Evolutionary conservation across 2,329 filamentous ascomycete species (phyloP).

Genomic region (Chaetomium olivaceum): DNA sequence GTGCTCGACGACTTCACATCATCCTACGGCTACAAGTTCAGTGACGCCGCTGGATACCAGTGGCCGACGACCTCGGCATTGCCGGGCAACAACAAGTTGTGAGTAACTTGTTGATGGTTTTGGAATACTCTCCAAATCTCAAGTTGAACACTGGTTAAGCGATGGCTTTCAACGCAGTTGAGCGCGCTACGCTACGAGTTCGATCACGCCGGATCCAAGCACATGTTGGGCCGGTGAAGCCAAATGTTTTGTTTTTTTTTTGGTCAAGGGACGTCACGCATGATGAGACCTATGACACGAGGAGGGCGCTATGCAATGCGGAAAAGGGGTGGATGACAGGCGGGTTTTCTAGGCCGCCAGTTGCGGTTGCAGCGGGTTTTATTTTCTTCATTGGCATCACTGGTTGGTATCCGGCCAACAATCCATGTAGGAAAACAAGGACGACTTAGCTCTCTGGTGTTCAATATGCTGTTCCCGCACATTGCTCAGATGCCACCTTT

Average conservation of each 20-base stretch:
- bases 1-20: slow-evolving; percentile 98
- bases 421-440: slow-evolving; percentile 8
- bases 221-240: slow-evolving; percentile 17
- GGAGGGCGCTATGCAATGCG: slow-evolving; percentile 14
- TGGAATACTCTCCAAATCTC: neutral
- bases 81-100: slow-evolving; percentile 81
- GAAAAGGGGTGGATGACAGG: slow-evolving; percentile 15
- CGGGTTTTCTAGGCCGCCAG: slow-evolving; percentile 5
- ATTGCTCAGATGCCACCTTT: neutral
- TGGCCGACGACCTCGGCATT: slow-evolving; percentile 79
- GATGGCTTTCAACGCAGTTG: slow-evolving; percentile 26
- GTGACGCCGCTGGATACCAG: slow-evolving; percentile 91
- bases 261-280: slow-evolving; percentile 17
- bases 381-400: slow-evolving; percentile 6
- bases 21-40: slow-evolving; percentile 98
- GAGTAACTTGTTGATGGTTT: slow-evolving; percentile 37
- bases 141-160: slow-evolving; percentile 28
- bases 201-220: slow-evolving; percentile 17
- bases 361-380: neutral
- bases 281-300: slow-evolving; percentile 13
- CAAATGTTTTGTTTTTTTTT: slow-evolving; percentile 16
- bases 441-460: neutral
- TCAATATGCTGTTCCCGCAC: slow-evolving; percentile 8
- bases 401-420: neutral
- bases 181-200: slow-evolving; percentile 19